These are phyloP conservation scores for Rhizoctonia solani DNA, from an alignment of 1,284 basidiomycete species.

Conservation along the genomic window DNA sequence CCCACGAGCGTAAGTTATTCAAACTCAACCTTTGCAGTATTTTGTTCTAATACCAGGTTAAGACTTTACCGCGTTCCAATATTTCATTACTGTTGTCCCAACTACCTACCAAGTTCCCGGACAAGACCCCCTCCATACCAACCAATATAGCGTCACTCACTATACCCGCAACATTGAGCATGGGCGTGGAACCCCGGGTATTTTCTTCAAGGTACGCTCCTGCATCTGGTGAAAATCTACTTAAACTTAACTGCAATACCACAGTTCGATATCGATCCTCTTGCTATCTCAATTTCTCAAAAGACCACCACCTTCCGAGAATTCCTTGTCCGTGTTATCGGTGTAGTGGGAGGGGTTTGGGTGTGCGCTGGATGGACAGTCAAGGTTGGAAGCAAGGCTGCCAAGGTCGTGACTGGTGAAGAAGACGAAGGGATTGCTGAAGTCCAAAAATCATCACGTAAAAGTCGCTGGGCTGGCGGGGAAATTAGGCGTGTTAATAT, in stretches of 20 bases:
- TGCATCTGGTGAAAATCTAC: not conserved
- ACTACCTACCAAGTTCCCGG: constrained; percentile 84
- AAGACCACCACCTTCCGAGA: constrained; percentile 81
- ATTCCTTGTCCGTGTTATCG: constrained; percentile 79
- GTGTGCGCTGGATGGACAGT: constrained; percentile 79
- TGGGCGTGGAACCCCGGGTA: constrained; percentile 82
- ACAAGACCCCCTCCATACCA: constrained; percentile 69
- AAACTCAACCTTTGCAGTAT: not conserved
- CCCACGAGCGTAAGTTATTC: constrained; percentile 70
- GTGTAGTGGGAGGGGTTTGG: constrained; percentile 81
- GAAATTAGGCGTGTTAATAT: constrained; percentile 23
- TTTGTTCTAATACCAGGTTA: not conserved
- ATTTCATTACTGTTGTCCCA: constrained; percentile 93
- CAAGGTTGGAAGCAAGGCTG: constrained; percentile 64
- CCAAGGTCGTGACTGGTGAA: constrained; percentile 67
- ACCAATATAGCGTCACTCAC: constrained; percentile 96
- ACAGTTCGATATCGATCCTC: constrained; percentile 86
- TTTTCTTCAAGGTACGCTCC: constrained; percentile 76
- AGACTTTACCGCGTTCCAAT: constrained; percentile 94
- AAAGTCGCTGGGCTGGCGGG: constrained; percentile 32
- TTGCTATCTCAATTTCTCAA: constrained; percentile 83
- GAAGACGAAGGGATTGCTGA: constrained; percentile 59
- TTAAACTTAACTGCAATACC: not conserved
- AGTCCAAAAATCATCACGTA: constrained; percentile 29
- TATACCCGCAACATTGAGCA: constrained; percentile 81